phyloP scores from a whole-genome alignment of 1,139 yeast species.

The Pichia sp. region DNA sequence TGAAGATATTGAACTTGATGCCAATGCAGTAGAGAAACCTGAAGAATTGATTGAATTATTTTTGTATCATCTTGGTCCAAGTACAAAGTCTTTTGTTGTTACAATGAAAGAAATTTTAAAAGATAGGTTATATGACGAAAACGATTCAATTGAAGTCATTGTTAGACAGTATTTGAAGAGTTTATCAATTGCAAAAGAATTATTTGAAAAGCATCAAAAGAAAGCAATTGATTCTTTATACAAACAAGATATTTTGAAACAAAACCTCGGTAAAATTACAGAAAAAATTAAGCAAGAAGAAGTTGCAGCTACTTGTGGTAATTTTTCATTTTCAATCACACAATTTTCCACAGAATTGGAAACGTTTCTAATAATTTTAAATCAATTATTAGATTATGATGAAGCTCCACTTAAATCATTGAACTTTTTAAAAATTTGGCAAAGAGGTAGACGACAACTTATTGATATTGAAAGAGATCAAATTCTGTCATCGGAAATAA shows the following conservation, averaged over 20 bases:
- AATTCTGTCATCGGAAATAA: conserved; percentile 3
- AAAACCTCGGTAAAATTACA: conserved; percentile 32
- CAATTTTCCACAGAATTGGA: conserved; percentile 56
- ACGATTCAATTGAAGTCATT: conserved; percentile 31
- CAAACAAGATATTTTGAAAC: conserved; percentile 48
- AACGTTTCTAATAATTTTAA: conserved; percentile 42
- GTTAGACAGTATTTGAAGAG: conserved; percentile 44
- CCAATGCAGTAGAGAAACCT: conserved; percentile 33
- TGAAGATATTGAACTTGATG: conserved; percentile 13
- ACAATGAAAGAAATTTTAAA: conserved; percentile 58
- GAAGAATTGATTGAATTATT: conserved; percentile 58
- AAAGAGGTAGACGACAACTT: conserved; percentile 7
- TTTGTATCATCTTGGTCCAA: conserved; percentile 64
- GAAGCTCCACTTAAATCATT: conserved; percentile 32
- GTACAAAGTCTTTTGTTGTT: conserved; percentile 59
- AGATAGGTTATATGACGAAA: conserved; percentile 51
- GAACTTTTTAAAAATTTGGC: conserved; percentile 52
- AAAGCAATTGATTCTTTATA: conserved; percentile 54
- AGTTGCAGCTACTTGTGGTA: conserved; percentile 80
- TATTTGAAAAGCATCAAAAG: conserved; percentile 53
- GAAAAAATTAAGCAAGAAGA: conserved; percentile 66
- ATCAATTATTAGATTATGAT: conserved; percentile 25
- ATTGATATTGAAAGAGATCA: conserved; percentile 7
- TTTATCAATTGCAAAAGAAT: conserved; percentile 43
- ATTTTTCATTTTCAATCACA: conserved; percentile 60